Percentiles rank a stretch among this genome's conserved stretches.
Conservation (phyloP, 2,329 filamentous ascomycete genomes). For the Fusarium sp. region DNA sequence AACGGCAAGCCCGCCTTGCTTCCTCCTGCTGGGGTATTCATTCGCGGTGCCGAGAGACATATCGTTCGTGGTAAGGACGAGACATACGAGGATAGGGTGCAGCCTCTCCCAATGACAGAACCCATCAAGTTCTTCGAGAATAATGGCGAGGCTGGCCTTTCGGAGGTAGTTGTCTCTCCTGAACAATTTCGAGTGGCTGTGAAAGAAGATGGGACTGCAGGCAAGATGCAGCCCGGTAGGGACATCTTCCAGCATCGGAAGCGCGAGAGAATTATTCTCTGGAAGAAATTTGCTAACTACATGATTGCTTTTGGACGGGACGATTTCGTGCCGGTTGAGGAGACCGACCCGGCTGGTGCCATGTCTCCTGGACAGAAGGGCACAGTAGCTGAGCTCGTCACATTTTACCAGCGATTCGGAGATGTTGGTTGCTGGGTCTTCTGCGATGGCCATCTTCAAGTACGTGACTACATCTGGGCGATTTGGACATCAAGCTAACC, state of each 20-base stretch:
- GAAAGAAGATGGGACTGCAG: constrained; percentile 67
- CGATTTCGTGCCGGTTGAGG: constrained; percentile 64
- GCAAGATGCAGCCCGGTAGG: constrained; percentile 69
- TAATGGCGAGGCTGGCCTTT: constrained; percentile 70
- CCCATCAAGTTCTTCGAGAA: constrained; percentile 79
- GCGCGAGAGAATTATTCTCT: constrained; percentile 71
- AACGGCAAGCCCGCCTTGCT: constrained; percentile 62
- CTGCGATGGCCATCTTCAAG: constrained; percentile 80
- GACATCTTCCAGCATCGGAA: constrained; percentile 73
- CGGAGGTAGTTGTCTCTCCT: constrained; percentile 70
- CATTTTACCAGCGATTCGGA: constrained; percentile 83
- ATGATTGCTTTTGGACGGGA: constrained; percentile 80
- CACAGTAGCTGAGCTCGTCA: constrained; percentile 68
- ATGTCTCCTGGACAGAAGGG: constrained; percentile 51
- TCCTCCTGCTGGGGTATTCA: constrained; percentile 77
- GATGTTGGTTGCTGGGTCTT: constrained; percentile 87
- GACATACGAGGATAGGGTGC: constrained; percentile 65
- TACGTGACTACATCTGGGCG: constrained; percentile 45
- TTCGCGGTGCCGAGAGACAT: constrained; percentile 76
- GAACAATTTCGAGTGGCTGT: constrained; percentile 67
- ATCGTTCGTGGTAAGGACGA: constrained; percentile 69
- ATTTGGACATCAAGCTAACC: constrained; percentile 33
- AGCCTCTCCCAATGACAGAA: constrained; percentile 71
- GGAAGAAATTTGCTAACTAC: constrained; percentile 80
- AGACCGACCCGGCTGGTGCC: constrained; percentile 53